These are phyloP conservation scores for Laburnicola sp. DNA, from an alignment of 2,329 filamentous ascomycete species.

Conservation along the genomic window DNA sequence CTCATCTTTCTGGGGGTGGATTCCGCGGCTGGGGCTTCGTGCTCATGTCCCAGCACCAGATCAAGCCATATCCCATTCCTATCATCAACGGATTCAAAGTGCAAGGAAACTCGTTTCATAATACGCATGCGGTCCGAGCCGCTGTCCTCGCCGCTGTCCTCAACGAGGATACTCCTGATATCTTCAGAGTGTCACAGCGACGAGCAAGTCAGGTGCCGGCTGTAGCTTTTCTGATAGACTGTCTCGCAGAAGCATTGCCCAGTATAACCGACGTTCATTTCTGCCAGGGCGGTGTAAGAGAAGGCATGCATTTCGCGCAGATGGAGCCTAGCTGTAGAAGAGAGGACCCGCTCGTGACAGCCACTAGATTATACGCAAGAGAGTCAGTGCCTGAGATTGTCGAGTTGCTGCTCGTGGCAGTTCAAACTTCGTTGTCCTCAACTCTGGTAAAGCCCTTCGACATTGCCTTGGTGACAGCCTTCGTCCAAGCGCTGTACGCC, in stretches of 20 bases:
- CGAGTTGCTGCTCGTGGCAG: conserved; percentile 56
- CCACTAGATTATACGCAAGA: conserved; percentile 58
- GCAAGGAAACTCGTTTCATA: conserved; percentile 62
- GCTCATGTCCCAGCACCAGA: conserved; percentile 74
- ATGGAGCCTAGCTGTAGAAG: conserved; percentile 63
- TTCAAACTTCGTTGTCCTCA: conserved; percentile 18
- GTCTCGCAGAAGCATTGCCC: conserved; percentile 70
- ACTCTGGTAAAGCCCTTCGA: conserved; percentile 47
- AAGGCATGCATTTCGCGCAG: conserved; percentile 77
- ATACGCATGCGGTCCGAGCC: conserved; percentile 52
- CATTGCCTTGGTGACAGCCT: conserved; percentile 55
- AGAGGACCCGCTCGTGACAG: conserved; percentile 67
- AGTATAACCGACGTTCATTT: conserved; percentile 73
- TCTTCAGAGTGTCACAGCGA: conserved; percentile 77
- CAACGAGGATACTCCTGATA: conserved; percentile 42
- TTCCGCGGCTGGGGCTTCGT: conserved; percentile 91
- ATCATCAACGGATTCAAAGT: conserved; percentile 79
- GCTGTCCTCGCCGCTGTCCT: conserved; percentile 48
- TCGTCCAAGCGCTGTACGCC: conserved; percentile 62
- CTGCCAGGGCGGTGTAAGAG: conserved; percentile 83
- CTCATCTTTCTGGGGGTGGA: conserved; percentile 84
- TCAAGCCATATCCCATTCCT: conserved; percentile 79
- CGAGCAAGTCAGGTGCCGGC: conserved; percentile 81
- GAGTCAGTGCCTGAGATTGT: conserved; percentile 53
- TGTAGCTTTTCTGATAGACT: conserved; percentile 77